phyloP scores from a whole-genome alignment of 1,139 yeast species.

The Nakaseomyces sp. region DNA sequence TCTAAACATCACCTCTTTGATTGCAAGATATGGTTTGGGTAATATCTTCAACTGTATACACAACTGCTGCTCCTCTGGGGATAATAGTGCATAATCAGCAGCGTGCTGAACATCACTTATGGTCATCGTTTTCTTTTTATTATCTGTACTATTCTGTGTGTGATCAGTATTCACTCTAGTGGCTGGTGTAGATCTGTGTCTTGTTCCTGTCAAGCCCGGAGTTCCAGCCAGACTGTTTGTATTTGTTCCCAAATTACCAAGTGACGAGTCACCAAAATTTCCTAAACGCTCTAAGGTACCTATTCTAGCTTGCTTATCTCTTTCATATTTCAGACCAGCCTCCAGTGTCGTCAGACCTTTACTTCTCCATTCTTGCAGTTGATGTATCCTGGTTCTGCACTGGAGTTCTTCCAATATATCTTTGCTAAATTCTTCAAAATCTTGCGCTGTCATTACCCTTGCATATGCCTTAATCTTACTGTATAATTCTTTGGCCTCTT shows the following conservation, averaged over 20 bases:
- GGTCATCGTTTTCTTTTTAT: slow-evolving; percentile 36
- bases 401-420: slow-evolving; percentile 71
- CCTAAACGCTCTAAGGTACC: slow-evolving; percentile 58
- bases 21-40: slow-evolving; percentile 91
- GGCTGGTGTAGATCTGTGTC: slow-evolving; percentile 25
- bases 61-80: slow-evolving; percentile 76
- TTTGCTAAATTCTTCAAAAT: slow-evolving; percentile 62
- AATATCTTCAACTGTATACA: slow-evolving; percentile 76
- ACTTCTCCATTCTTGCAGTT: slow-evolving; percentile 85
- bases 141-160: slow-evolving; percentile 22
- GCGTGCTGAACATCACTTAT: slow-evolving; percentile 65
- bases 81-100: slow-evolving; percentile 71
- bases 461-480: slow-evolving; percentile 74
- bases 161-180: slow-evolving; percentile 24
- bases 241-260: slow-evolving; percentile 8
- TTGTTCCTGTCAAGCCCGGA: slow-evolving; percentile 10
- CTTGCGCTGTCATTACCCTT: slow-evolving; percentile 68
- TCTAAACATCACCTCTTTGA: slow-evolving; percentile 83
- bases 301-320: slow-evolving; percentile 63
- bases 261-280: slow-evolving; percentile 13
- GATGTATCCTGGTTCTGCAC: slow-evolving; percentile 74
- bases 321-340: slow-evolving; percentile 77
- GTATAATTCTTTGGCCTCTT: slow-evolving; percentile 79
- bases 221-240: slow-evolving; percentile 10
- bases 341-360: slow-evolving; percentile 82